Evolutionary conservation across 1,284 basidiomycete species (phyloP), one percentile per base, ranked within the genome.

Genomic region (Cystobasidium sp.): DNA sequence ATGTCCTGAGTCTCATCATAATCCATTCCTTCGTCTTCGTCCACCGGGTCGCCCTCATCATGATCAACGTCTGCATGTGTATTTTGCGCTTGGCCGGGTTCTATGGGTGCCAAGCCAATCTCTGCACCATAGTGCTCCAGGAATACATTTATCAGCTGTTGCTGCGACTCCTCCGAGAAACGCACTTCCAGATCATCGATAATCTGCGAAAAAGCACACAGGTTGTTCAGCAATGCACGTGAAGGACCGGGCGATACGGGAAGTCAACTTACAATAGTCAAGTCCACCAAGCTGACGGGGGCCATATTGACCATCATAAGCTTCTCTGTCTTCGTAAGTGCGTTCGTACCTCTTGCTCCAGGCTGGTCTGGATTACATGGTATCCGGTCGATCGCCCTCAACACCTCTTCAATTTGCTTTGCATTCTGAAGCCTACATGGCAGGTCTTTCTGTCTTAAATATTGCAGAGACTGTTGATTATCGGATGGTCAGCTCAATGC

Each of bases 301-400:
- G 61, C 61, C 49, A 71, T 31, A 51, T 71, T 71, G 47, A 71
- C 59, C 43, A 63, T 51, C 47, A 71, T 62, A 24, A 71, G 69
- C 69, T 71, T 71, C 52, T 71, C 69, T 44, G 69, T 64, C 20
- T 64, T 71, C 20, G 69, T 71, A 4, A 71, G 44, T 6, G 47
- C 69, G 64, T 63, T 63, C 44, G 22, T 71, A 20, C 69, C 59
- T 24, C 58, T 41, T 41, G 18, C 47, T 9, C 37, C 49, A 10
- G 58, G 24, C 37, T n/a, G n/a, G 6, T 55, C 58, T 41, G 46
- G 59, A 9, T 46, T 49, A n/a, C 46, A 51, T 4, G 44, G 58
- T 22, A 71, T 47, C 31, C 39, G 47, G n/a, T 55, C 58, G 43
- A 71, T 44, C 61, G 58, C 69, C 47, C 64, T 31, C 22, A 62